Conservation (phyloP, 257 asterid genomes). For the Fraxinus excelsior region DNA sequence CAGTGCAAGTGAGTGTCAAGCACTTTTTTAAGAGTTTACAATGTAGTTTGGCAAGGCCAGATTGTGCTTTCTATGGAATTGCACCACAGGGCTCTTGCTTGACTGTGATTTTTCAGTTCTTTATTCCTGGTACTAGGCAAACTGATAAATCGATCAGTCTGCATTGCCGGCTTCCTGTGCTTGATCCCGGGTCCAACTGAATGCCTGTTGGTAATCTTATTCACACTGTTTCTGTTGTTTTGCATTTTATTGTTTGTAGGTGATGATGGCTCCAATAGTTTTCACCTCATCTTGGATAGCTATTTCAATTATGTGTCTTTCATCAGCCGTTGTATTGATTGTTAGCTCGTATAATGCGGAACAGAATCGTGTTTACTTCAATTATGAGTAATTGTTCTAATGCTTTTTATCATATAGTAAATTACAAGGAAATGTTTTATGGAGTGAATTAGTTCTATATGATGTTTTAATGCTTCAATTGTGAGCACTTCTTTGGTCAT, state of each 20-base stretch:
- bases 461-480: background rate
- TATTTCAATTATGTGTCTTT: background rate
- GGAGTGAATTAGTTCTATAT: background rate
- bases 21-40: constrained; percentile 86
- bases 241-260: background rate
- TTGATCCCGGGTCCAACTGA: constrained; percentile 82
- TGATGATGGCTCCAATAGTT: background rate
- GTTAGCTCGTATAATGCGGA: background rate
- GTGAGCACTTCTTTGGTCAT: background rate
- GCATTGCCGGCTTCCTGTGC: constrained; percentile 90
- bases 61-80: constrained; percentile 82
- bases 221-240: background rate
- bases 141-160: constrained; percentile 80
- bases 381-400: background rate
- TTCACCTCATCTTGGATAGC: background rate
- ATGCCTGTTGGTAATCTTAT: background rate
- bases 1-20: constrained; percentile 79
- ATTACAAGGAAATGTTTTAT: background rate
- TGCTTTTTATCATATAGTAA: background rate
- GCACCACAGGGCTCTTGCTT: constrained; percentile 67
- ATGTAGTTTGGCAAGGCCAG: constrained; percentile 79
- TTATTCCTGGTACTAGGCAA: constrained; percentile 73
- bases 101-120: constrained; percentile 90
- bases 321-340: background rate
- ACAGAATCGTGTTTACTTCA: background rate